phyloP scores from a whole-genome alignment of 2,329 filamentous ascomycete species.

The Sporothrix dimorphospora region DNA sequence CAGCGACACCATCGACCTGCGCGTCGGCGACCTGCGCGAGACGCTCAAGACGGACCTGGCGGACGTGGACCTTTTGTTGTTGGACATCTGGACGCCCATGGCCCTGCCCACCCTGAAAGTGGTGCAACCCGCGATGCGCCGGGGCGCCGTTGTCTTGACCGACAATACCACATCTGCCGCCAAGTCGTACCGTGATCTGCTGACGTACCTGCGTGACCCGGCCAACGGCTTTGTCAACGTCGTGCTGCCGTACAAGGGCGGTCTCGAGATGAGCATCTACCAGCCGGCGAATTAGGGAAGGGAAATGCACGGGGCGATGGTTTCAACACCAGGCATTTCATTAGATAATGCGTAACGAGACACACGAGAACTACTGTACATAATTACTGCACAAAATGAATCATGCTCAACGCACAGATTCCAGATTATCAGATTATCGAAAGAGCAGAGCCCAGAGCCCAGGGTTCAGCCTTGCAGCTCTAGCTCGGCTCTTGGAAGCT shows the following conservation, averaged over 20 bases:
- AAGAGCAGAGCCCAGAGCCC: not conserved
- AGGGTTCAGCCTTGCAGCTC: not conserved
- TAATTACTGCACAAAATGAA: not conserved
- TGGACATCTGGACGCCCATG: conserved; percentile 52
- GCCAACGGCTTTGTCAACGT: conserved; percentile 46
- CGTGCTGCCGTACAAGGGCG: conserved; percentile 35
- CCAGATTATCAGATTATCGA: not conserved
- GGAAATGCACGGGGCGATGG: not conserved
- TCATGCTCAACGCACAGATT: not conserved
- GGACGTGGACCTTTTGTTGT: conserved; percentile 58
- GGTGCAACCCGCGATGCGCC: conserved; percentile 39
- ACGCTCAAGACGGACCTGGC: conserved; percentile 53
- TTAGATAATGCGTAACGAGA: not conserved
- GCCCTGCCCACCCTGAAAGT: conserved; percentile 45
- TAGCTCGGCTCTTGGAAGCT: not conserved
- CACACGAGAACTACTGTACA: not conserved
- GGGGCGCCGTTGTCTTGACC: conserved; percentile 46
- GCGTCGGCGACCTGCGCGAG: conserved; percentile 60
- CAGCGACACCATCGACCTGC: conserved; percentile 55
- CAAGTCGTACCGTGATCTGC: conserved; percentile 45
- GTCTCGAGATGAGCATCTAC: conserved; percentile 36
- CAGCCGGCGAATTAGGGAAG: not conserved
- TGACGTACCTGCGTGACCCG: conserved; percentile 45
- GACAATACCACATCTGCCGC: conserved; percentile 46
- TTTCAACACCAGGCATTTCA: not conserved